Percentiles rank a stretch among this genome's conserved stretches.
Conservation (phyloP, 1,284 basidiomycete genomes). For the Vanrija sp. region DNA sequence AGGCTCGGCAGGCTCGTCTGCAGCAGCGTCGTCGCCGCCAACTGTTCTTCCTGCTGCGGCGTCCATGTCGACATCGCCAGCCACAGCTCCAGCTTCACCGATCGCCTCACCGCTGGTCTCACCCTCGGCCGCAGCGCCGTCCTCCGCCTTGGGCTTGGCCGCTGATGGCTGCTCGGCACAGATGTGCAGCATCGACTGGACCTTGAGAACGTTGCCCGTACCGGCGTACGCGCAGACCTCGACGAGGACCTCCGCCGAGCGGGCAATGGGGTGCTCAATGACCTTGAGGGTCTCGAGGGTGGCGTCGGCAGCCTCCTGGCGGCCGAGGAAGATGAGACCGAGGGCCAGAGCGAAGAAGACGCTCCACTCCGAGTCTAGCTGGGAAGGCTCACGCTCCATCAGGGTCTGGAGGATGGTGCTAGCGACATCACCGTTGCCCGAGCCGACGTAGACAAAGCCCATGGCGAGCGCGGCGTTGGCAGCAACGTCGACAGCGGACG, state of each 20-base stretch:
- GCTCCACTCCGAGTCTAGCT: slow-evolving; percentile 87
- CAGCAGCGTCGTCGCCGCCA: slow-evolving; percentile 7
- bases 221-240: slow-evolving; percentile 94
- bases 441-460: slow-evolving; percentile 94
- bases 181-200: slow-evolving; percentile 88
- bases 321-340: slow-evolving; percentile 84
- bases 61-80: slow-evolving; percentile 33
- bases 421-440: slow-evolving; percentile 89
- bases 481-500: slow-evolving; percentile 81
- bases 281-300: slow-evolving; percentile 93
- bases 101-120: slow-evolving; percentile 25
- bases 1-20: slow-evolving; percentile 23
- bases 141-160: slow-evolving; percentile 50
- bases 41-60: not conserved
- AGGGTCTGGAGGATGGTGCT: slow-evolving; percentile 85
- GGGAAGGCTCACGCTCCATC: slow-evolving; percentile 73
- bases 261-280: slow-evolving; percentile 88
- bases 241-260: slow-evolving; percentile 86
- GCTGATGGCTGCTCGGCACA: slow-evolving; percentile 72
- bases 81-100: slow-evolving; percentile 19
- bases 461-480: slow-evolving; percentile 81
- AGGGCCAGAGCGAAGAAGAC: slow-evolving; percentile 87
- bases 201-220: slow-evolving; percentile 90
- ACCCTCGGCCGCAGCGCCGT: slow-evolving; percentile 28
- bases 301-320: slow-evolving; percentile 88